Evolutionary conservation across 176 grass and related monocot species (phyloP), one percentile per base, ranked within the genome.

Genomic region (Avena atlantica): DNA sequence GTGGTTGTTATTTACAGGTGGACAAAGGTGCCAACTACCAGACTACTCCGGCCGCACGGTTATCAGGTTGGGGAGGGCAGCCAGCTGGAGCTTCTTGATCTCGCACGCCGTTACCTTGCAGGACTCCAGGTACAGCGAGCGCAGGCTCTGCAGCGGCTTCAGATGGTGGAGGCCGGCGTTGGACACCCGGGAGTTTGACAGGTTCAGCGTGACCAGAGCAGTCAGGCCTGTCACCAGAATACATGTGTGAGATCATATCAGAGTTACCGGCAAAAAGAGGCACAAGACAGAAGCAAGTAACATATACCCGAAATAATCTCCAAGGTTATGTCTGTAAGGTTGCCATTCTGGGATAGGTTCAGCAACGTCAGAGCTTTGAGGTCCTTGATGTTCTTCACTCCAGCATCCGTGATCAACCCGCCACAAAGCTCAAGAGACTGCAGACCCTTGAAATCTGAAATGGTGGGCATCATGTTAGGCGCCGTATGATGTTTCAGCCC

Each of bases 321-420:
- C 37, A 99, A 78, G 21, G 97, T 90, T 70, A 89, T 88, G 79
- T 99, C 97, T 2, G 97, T 94, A 23, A 99, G 94, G 77, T 79
- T 85, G 79, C 87, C 65, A 50, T 99, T 99, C 52, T 99, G 97
- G 55, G 97, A 99, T 13, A 99, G 90, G 78, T 99, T 99, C 15
- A 99, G 87, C 68, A 94, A 62, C 19, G 83, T 93, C 82, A 99
- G 83, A 69, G 87, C 82, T 78, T 86, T 92, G 57, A 96, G 90
- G 86, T 99, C 97, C 81, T 99, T 99, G 82, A 99, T 94, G 58
- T 99, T 99, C 80, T 94, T 99, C 77, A 99, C 97, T 42, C 97
- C 97, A 2, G 87, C 91, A 57, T 99, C 97, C 0, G 92, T 96
- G 59, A 99, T 84, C 2, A 76, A 79, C n/a, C 97, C 97, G 19